Evolutionary conservation across 2,329 filamentous ascomycete species (phyloP), one percentile per base, ranked within the genome.

Genomic region (Scleromitrula shiraiana): DNA sequence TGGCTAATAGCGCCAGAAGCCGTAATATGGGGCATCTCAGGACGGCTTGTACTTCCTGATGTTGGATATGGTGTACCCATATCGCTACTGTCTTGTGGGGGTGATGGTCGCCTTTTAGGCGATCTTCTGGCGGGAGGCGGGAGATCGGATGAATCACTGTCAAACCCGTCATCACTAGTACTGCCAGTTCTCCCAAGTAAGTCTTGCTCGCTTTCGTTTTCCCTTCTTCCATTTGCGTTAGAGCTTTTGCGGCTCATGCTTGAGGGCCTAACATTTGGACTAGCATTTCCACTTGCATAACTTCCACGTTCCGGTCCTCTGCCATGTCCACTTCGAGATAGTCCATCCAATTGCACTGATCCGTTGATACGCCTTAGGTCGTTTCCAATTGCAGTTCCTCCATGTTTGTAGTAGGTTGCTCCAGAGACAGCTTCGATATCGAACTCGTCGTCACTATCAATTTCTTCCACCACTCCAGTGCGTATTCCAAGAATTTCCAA

Each of bases 401-500:
- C 79, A 55, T 88, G 85, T 64, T 95, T 93, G 58, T 85, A 83
- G 60, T 90, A 94, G 9, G 58, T 61, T 23, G 54, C 58, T 36
- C 59, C 61, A 9, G 62, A 58, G 20, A 63, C 55, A 17, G 60
- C 58, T 52, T 65, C 93, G 53, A 96, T 98, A 64, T 98, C 93
- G 60, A 98, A 98, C 66, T 98, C 93, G 63, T 98, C 93, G 63
- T 98, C 93, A 37, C 88, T 95, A 64, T 98, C 93, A 37, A 95
- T 86, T 64, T 98, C 93, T 60, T 98, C 93, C 0, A 96, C 87
- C 0, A 98, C 91, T 0, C 93, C 93, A 0, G 91, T 98, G 49
- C 88, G 81, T 53, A 98, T 98, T n/a, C 89, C 86, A 14, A 97
- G 71, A 46, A 98, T 98, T 65, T 98, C 93, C 15, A 98, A 74